phyloP scores from a whole-genome alignment of 2,329 filamentous ascomycete genomes.

The Stylonectria norvegica region DNA sequence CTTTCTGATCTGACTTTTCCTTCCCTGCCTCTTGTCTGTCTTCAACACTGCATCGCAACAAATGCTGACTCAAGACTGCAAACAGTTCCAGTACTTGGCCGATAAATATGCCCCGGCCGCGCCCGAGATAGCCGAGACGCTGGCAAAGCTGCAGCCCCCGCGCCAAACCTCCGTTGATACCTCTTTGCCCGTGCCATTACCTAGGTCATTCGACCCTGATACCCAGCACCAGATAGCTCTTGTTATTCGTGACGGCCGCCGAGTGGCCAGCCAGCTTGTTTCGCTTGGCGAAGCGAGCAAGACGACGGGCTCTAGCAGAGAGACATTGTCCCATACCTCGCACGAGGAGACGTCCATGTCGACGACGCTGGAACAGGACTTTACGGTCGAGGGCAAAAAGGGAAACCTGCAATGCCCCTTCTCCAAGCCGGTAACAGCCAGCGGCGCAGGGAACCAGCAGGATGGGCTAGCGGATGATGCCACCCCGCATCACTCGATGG shows the following conservation, averaged over 20 bases:
- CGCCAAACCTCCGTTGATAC: conserved; percentile 49
- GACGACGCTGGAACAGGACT: conserved; percentile 78
- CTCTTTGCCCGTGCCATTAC: conserved; percentile 52
- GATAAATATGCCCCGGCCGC: conserved; percentile 65
- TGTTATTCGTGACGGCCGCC: conserved; percentile 62
- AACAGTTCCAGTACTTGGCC: conserved; percentile 61
- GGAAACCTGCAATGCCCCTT: conserved; percentile 82
- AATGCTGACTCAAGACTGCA: conserved; percentile 22
- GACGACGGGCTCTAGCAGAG: conserved; percentile 48
- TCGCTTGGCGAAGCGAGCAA: conserved; percentile 50
- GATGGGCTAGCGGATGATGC: conserved; percentile 37
- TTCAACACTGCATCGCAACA: conserved; percentile 16
- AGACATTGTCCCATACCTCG: conserved; percentile 43
- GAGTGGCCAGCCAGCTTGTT: conserved; percentile 52
- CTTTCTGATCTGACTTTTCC: conserved; percentile 36
- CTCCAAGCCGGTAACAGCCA: conserved; percentile 43
- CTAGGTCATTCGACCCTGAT: conserved; percentile 41
- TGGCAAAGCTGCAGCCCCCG: conserved; percentile 64
- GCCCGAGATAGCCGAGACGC: conserved; percentile 62
- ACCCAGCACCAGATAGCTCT: conserved; percentile 56
- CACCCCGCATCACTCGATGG: conserved; percentile 48
- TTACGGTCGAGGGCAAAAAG: conserved; percentile 79
- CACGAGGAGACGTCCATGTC: conserved; percentile 55
- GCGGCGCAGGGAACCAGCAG: conserved; percentile 25
- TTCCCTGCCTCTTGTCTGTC: neutral